Evolutionary conservation across 257 asterid genomes (phyloP).

Genomic region (Gynochthodes officinalis): DNA sequence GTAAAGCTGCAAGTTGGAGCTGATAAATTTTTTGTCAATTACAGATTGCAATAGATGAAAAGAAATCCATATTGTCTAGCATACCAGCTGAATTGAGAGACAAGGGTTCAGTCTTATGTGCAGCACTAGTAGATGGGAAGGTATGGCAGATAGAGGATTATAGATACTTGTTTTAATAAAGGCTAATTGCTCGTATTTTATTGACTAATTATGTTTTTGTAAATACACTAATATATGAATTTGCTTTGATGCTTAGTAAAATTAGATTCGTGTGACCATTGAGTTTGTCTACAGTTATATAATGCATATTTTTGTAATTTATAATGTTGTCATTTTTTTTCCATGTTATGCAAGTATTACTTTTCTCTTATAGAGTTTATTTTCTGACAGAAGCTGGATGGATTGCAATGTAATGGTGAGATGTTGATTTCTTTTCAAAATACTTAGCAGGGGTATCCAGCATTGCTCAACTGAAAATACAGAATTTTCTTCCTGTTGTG

Average conservation of each 20-base stretch:
- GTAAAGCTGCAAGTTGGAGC: not conserved
- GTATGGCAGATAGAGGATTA: conserved; percentile 40
- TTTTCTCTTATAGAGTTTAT: conserved; percentile 3
- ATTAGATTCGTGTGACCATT: not conserved
- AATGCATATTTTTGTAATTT: not conserved
- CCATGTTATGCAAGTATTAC: not conserved
- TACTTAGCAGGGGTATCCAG: not conserved
- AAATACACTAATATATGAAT: not conserved
- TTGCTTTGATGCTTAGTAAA: not conserved
- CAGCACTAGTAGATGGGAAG: conserved; percentile 84
- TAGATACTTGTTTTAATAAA: conserved; percentile 15
- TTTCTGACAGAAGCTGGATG: conserved; percentile 9
- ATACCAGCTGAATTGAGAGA: conserved; percentile 71
- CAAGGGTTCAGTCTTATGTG: conserved; percentile 68
- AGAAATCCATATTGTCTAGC: conserved; percentile 73
- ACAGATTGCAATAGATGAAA: conserved; percentile 79
- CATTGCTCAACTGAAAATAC: not conserved
- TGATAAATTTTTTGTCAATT: conserved; percentile 14
- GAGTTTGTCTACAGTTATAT: not conserved
- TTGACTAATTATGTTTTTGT: not conserved
- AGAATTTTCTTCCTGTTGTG: no score
- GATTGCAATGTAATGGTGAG: not conserved
- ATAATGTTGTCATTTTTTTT: not conserved
- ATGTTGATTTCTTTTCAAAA: conserved; percentile 1
- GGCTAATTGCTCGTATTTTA: conserved; percentile 9